Evolutionary conservation across 768 basidiomycete species (phyloP).

Genomic region (Mycena latifolia): DNA sequence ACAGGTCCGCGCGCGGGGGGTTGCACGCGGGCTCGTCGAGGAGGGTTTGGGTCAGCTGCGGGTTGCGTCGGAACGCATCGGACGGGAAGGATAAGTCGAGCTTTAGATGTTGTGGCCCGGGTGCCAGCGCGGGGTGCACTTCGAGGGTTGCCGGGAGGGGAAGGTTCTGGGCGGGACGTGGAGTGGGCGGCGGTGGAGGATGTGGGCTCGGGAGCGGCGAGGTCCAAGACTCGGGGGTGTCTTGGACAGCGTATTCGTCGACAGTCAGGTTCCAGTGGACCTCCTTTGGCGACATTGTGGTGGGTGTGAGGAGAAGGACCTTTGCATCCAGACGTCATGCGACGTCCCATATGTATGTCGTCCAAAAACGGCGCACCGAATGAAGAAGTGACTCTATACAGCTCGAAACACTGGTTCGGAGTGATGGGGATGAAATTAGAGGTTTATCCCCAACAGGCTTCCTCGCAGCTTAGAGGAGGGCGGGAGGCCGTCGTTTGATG

Average conservation of each 20-base stretch:
- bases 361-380: not conserved
- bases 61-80: slow-evolving; percentile 27
- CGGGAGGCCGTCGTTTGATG: too few species aligned
- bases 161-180: not conserved
- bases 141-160: slow-evolving; percentile 13
- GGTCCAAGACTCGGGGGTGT: slow-evolving; percentile 18
- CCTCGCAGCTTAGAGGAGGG: too few species aligned
- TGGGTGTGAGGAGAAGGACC: not conserved
- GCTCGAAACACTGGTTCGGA: not conserved
- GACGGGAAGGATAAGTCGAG: slow-evolving; percentile 30
- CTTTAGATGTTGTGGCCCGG: not conserved
- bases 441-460: not conserved
- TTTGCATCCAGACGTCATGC: not conserved
- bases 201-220: not conserved
- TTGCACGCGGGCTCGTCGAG: slow-evolving; percentile 26
- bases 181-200: not conserved
- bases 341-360: not conserved
- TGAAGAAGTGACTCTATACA: not conserved
- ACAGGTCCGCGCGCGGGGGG: slow-evolving; percentile 19
- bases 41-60: slow-evolving; percentile 16
- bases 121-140: slow-evolving; percentile 9
- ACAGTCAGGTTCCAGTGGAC: slow-evolving; percentile 26
- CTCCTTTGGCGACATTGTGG: slow-evolving; percentile 19
- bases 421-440: not conserved
- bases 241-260: slow-evolving; percentile 14